These are phyloP conservation scores for Strobilomyces confusus DNA, from an alignment of 768 basidiomycete species.

Conservation along the genomic window DNA sequence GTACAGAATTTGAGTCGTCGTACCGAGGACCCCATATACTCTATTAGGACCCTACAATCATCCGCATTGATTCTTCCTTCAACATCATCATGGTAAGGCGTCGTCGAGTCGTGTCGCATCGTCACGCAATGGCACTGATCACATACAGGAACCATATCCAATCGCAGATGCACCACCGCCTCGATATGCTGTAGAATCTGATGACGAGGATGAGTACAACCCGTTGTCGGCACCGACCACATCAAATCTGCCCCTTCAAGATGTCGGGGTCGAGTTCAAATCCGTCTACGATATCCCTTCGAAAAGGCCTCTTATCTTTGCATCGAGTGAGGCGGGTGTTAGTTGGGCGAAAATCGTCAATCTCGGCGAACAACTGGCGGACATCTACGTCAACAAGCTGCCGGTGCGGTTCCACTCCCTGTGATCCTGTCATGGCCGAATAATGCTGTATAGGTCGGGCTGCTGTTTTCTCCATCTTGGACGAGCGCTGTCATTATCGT, in stretches of 20 bases:
- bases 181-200: constrained; percentile 60
- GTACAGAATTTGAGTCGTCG: constrained; percentile 89
- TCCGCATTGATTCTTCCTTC: too few relatives aligned
- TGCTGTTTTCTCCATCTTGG: constrained; percentile 49
- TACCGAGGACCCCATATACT: neutral
- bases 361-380: constrained; percentile 50
- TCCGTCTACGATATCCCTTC: constrained; percentile 31
- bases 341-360: constrained; percentile 50
- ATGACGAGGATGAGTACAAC: constrained; percentile 63
- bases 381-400: constrained; percentile 41
- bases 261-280: constrained; percentile 35
- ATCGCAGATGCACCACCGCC: constrained; percentile 54
- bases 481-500: constrained; percentile 43
- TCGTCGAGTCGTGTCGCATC: neutral
- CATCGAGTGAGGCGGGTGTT: constrained; percentile 41
- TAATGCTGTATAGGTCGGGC: constrained; percentile 40
- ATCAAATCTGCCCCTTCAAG: constrained; percentile 11
- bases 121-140: neutral
- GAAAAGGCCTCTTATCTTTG: constrained; percentile 38
- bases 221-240: constrained; percentile 28
- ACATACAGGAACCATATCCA: constrained; percentile 47
- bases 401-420: constrained; percentile 34
- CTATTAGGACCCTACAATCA: too few relatives aligned
- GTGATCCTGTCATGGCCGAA: neutral
- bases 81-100: constrained; percentile 12